Evolutionary conservation across 148 eudicot genomes (phyloP).

Genomic region (Dianthus caryophyllus): DNA sequence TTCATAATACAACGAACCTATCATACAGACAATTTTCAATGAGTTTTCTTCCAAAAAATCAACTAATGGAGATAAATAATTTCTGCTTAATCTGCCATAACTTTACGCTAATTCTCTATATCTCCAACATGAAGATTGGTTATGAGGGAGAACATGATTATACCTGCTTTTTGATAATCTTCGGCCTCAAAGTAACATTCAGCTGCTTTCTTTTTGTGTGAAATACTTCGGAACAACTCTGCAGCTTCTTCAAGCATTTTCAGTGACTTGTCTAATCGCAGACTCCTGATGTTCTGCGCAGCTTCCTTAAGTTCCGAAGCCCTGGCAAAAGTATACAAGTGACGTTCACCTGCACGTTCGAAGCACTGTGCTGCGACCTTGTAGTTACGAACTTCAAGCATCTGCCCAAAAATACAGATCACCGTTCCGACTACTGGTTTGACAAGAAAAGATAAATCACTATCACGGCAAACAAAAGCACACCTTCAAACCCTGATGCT

Average conservation of each 20-base stretch:
- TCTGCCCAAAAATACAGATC: constrained; percentile 27
- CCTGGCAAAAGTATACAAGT: constrained; percentile 44
- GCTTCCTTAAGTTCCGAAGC: constrained; percentile 42
- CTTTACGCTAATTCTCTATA: neutral
- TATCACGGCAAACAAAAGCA: neutral
- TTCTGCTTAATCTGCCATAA: neutral
- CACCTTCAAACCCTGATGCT: constrained; percentile 35
- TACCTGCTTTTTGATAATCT: constrained; percentile 45
- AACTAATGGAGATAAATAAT: neutral
- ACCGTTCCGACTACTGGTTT: neutral
- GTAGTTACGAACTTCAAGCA: constrained; percentile 51
- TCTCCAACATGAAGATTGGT: neutral
- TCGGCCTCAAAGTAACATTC: constrained; percentile 32
- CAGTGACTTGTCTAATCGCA: constrained; percentile 27
- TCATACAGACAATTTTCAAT: neutral
- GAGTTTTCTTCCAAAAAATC: too few relatives aligned
- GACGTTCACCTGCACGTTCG: constrained; percentile 45
- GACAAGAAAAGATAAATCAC: neutral
- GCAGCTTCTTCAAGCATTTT: constrained; percentile 49
- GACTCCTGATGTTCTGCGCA: constrained; percentile 35
- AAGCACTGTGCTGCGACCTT: constrained; percentile 63
- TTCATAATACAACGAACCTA: constrained; percentile 26
- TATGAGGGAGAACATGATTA: neutral
- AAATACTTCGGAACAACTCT: constrained; percentile 49
- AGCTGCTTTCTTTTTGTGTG: constrained; percentile 47